Base-by-base conservation (phyloP, 306 rosid genomes). In the Castanospermum australe region DNA sequence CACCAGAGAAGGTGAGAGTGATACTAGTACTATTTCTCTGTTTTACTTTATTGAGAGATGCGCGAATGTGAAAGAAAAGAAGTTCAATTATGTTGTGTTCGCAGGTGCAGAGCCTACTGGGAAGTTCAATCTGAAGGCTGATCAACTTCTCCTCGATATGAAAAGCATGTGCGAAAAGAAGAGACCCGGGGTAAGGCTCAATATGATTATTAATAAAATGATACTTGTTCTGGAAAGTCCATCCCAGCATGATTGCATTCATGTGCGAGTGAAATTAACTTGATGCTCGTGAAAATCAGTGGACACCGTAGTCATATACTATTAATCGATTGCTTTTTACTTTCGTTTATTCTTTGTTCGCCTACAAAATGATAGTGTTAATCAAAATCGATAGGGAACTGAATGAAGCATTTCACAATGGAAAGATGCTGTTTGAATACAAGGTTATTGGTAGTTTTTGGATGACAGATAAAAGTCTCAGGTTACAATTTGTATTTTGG, bases 141-240 rank as follows among this genome's bases (percentile, higher is more conserved):
- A 82, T 73, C 85, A 90, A 41, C 88, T 86, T 61, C 90, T 95
- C 7, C 79, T 80, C 35, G 85, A 90, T 13, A 78, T 90, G 93
- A 90, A 90, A 74, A 90, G 75, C 4, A 78, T 57, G 38, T 95
- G 98, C 35, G 86, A 86, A 48, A 72, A 1, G 62, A 88, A 64
- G 79, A 87, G 66, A 78, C 92, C 96, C 0, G 96, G 91, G 93
- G 98, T 93, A 77, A 84, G 73, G 99, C 99, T 86, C 92, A 76
- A 75, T 73, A 2, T 35, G 15, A 25, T 1, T 39, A 18, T 11
- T 62, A 24, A 54, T 61, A 25, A 32, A 74, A 20, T 69, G 56
- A n/a, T 35, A 18, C 21, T 48, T 7, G 39, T 2, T 33, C 28
- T 47, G 63, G 48, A 10, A 17, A 4, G 25, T 64, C 8, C 32